Base-by-base conservation (phyloP, 2,329 filamentous ascomycete genomes). In the Celoporthe dispersa region DNA sequence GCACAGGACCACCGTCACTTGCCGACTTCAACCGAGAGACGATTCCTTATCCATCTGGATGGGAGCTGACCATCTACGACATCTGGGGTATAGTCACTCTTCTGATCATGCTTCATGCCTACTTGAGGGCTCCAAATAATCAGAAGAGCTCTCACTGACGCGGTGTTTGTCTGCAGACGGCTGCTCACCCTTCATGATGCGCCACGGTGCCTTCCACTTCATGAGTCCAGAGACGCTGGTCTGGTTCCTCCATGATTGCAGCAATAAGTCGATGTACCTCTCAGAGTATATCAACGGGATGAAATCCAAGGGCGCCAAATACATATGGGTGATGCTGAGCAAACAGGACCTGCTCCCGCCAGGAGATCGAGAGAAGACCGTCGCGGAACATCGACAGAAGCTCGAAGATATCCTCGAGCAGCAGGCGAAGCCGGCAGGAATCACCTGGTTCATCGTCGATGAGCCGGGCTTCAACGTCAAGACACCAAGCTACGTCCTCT, bases 321-420 rank as follows among this genome's bases (percentile, higher is more conserved):
- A 78, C 64, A 72, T 78, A 64, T 79, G 78, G 57, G 73, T 80
- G 19, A 12, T 80, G 2, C 73, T 80, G 59, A 79, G 75, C 71
- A 79, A 79, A 22, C 79, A 80, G 33, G 79, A 80, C 57, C 68
- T 74, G 7, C 73, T 80, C 1, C 51, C 71, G 0, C 41, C 67
- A 1, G 74, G 69, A 0, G 64, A 76, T 9, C 63, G 74, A n/a
- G 71, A 75, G 0, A 59, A 69, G 2, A 68, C 74, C 3, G 68
- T 78, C 0, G 62, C 64, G n/a, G 73, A 66, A 2, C 48, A 76
- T 44, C 41, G 1, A 74, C 77, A 55, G 67, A 53, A 51, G 22
- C 33, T 65, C 19, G 48, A 65, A 28, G 12, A 65, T 7, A 19
- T 25, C 31, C 48, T 74, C 0, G 55, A 66, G 0, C 70, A 66